Conservation (phyloP, 2,329 filamentous ascomycete species). For the Didymellaceae sp. region DNA sequence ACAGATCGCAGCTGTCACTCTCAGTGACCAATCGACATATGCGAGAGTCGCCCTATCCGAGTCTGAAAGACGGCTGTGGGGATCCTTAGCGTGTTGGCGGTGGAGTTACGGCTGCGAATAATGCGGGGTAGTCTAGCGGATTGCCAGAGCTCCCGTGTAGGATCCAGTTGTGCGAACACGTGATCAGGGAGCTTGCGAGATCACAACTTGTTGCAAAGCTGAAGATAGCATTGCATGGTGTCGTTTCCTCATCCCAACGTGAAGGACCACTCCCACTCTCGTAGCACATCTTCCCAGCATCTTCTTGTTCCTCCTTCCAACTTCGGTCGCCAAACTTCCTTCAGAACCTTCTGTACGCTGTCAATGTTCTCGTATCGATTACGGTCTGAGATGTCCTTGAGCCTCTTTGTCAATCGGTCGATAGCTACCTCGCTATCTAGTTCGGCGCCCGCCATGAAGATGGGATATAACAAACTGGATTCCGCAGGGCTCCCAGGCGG, state of each 20-base stretch:
- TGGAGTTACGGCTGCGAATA: background rate
- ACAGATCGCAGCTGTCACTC: background rate
- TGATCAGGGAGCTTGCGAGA: too few species aligned
- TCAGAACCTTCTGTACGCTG: conserved; percentile 44
- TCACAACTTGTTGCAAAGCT: too few species aligned
- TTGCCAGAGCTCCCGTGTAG: background rate
- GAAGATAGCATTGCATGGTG: background rate
- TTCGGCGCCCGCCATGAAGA: conserved; percentile 47
- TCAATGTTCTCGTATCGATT: conserved; percentile 46
- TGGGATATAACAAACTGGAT: conserved; percentile 44
- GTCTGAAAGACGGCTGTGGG: conserved; percentile 1
- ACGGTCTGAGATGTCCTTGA: conserved; percentile 42
- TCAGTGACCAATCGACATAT: background rate
- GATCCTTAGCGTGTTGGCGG: background rate
- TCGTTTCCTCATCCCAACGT: conserved; percentile 33
- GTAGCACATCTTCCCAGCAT: conserved; percentile 46
- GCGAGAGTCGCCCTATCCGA: conserved; percentile 7
- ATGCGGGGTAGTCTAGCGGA: conserved; percentile 12
- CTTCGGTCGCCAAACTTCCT: conserved; percentile 44
- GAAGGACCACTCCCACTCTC: conserved; percentile 46
- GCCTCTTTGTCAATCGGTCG: conserved; percentile 36
- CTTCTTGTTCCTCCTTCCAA: conserved; percentile 36
- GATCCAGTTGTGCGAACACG: too few species aligned
- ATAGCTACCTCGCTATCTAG: conserved; percentile 39
- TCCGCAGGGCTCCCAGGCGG: conserved; percentile 45